phyloP scores from a whole-genome alignment of 257 asterid genomes.

The Gynochthodes officinalis region DNA sequence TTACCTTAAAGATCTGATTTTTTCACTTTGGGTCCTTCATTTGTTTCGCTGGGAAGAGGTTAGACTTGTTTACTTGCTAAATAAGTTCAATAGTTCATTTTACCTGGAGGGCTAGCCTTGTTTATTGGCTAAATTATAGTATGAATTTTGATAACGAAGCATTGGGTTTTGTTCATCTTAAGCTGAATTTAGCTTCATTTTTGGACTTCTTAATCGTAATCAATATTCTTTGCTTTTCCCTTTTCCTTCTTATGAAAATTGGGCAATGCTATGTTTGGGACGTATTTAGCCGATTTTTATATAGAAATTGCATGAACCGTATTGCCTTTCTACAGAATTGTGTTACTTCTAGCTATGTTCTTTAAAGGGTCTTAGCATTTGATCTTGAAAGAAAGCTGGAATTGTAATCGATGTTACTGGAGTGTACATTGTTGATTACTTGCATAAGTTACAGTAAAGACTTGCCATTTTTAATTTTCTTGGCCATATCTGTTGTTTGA shows the following conservation, averaged over 20 bases:
- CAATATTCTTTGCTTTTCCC: neutral
- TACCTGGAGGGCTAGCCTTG: neutral
- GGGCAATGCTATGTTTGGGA: neutral
- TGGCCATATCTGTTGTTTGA: neutral
- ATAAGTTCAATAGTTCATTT: neutral
- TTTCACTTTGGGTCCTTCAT: neutral
- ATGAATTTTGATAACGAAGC: neutral
- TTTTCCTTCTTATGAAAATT: neutral
- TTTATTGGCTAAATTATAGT: neutral
- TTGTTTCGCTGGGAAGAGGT: neutral
- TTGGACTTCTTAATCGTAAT: neutral
- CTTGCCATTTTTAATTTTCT: too few relatives aligned
- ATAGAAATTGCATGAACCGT: neutral
- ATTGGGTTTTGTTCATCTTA: neutral
- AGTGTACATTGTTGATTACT: neutral
- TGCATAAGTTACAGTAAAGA: neutral
- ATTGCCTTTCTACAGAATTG: neutral
- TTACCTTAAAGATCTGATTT: neutral
- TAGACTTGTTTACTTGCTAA: conserved; percentile 7
- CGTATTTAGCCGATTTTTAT: neutral
- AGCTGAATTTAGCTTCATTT: neutral
- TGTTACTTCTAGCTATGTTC: conserved; percentile 1
- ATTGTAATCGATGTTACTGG: neutral
- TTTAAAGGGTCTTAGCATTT: neutral
- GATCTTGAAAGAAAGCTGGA: neutral